These are phyloP conservation scores for Exophiala oligosperma DNA, from an alignment of 2,329 filamentous ascomycete species.

Conservation along the genomic window DNA sequence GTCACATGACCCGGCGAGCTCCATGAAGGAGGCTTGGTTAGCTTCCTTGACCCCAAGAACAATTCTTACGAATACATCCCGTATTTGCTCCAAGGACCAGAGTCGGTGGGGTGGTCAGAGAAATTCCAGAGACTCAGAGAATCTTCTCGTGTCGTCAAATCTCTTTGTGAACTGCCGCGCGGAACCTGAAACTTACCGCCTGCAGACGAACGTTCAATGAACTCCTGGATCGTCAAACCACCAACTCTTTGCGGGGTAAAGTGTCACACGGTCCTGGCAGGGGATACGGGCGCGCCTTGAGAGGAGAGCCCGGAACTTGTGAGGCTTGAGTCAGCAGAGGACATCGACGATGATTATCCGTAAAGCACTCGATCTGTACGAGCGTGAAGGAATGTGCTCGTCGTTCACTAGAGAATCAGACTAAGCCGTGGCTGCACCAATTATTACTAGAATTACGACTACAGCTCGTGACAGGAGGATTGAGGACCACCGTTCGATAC, in stretches of 20 bases:
- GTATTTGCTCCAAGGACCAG: neutral
- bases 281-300: neutral
- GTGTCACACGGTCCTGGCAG: neutral
- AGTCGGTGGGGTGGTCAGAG: neutral
- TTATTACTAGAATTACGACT: neutral
- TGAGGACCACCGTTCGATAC: too few species aligned
- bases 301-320: neutral
- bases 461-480: neutral
- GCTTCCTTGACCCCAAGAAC: neutral
- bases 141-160: too few species aligned
- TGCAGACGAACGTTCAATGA: neutral
- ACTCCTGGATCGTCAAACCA: neutral
- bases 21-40: too few species aligned
- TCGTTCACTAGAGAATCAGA: neutral
- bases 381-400: neutral
- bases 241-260: slow-evolving; percentile 4
- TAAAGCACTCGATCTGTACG: neutral
- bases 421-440: neutral
- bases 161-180: too few species aligned
- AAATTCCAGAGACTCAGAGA: neutral
- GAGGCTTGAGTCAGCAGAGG: slow-evolving; percentile 3
- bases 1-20: neutral
- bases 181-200: neutral
- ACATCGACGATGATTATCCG: neutral
- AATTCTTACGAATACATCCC: too few species aligned